A percentile compares a stretch with the other conserved stretches of the same genome.
phyloP scores from a whole-genome alignment of 371 early-diverging fungal genomes.

The Rhizomucor miehei region DNA sequence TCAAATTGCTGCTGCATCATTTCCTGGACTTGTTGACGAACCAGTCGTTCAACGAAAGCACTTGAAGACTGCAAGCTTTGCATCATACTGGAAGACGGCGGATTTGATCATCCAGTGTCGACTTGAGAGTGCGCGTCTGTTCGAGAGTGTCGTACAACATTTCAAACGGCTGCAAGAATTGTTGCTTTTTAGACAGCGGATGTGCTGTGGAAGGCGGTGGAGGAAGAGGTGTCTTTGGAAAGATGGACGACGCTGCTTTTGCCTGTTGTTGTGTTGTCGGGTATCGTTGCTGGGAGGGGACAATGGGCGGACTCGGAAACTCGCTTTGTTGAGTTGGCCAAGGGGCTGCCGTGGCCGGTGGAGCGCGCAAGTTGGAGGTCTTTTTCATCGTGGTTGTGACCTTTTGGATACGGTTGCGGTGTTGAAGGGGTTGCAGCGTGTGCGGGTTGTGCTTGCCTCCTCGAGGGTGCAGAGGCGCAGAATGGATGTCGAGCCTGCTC shows the following conservation, averaged over 20 bases:
- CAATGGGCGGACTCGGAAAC: slow-evolving; percentile 45
- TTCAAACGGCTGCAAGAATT: slow-evolving; percentile 57
- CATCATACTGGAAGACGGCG: slow-evolving; percentile 66
- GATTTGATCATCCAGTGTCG: slow-evolving; percentile 73
- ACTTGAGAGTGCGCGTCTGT: slow-evolving; percentile 49
- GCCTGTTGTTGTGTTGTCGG: slow-evolving; percentile 9
- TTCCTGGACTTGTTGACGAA: slow-evolving; percentile 57
- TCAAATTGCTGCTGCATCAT: slow-evolving; percentile 19
- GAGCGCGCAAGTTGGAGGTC: slow-evolving; percentile 1
- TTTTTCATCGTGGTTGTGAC: slow-evolving; percentile 6
- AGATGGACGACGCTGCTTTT: slow-evolving; percentile 15
- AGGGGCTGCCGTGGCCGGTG: slow-evolving; percentile 16
- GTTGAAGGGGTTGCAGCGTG: not conserved
- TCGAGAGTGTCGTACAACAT: slow-evolving; percentile 57
- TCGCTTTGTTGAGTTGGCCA: slow-evolving; percentile 14
- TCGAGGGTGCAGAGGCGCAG: slow-evolving; percentile 46
- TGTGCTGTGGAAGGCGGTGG: slow-evolving; percentile 2
- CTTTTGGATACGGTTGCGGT: slow-evolving; percentile 11
- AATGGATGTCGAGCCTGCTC: slow-evolving; percentile 30
- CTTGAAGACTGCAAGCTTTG: slow-evolving; percentile 71
- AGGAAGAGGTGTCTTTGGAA: slow-evolving; percentile 13
- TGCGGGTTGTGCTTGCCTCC: slow-evolving; percentile 1
- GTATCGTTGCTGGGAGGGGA: slow-evolving; percentile 35
- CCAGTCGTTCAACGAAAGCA: slow-evolving; percentile 72
- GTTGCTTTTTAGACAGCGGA: slow-evolving; percentile 34